Evolutionary conservation across 768 basidiomycete genomes (phyloP), one percentile per base, ranked within the genome.

Genomic region (Pholiota conissans): DNA sequence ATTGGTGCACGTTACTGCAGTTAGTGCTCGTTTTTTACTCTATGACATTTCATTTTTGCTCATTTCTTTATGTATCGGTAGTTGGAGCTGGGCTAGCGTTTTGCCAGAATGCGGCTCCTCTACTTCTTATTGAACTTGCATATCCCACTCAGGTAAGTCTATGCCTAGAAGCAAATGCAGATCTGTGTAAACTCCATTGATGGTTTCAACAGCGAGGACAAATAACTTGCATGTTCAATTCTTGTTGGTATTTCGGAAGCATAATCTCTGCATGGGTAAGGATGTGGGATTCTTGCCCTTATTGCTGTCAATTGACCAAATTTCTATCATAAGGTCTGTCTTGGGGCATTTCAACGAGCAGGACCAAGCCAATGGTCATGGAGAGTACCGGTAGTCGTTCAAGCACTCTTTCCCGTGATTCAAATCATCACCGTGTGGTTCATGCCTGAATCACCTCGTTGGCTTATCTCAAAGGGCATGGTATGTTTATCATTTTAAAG

Each of bases 171-270:
- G 10, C 14, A 26, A 22, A 14, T 46, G 28, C n/a, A n/a, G n/a
- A n/a, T n/a, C n/a, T n/a, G n/a, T n/a, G n/a, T n/a, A n/a, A n/a
- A n/a, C n/a, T n/a, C n/a, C 29, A 53, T 40, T 28, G 51, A 49
- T 26, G 24, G 10, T 20, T 18, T 11, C 45, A 49, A 52, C 37
- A 76, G 75, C 73, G 76, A 56, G 85, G 81, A 4, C 82, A 84
- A 69, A 73, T 86, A n/a, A 86, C 83, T 14, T 79, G 85, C 7
- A 66, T 85, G 56, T 90, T 85, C 70, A 91, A 91, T 71, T 78
- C 85, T 0, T 80, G 79, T 49, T 91, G 90, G 90, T 91, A 90
- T 70, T 63, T 86, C 30, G 90, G 90, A 9, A 86, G 85, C 58
- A 85, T 89, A 57, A 69, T 85, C 27, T 82, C 84, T 69, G 78